A percentile compares a stretch with the other conserved stretches of the same genome.
Conservation (phyloP, 129 eudicot genomes). For the Scalesia atractyloides region DNA sequence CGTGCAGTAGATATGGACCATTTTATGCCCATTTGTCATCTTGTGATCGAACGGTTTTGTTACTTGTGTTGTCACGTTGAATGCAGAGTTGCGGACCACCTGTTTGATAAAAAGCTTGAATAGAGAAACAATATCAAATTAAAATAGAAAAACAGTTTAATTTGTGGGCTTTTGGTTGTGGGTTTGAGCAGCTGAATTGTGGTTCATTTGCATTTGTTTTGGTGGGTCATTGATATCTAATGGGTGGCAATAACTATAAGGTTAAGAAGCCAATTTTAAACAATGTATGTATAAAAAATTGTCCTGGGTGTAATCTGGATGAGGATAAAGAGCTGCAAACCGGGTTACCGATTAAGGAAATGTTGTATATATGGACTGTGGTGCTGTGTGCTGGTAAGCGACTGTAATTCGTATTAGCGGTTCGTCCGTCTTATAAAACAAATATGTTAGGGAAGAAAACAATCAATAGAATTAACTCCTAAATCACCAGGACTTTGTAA, state of each 20-base stretch:
- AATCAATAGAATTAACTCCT: not conserved
- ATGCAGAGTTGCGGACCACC: not conserved
- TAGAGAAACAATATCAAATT: not conserved
- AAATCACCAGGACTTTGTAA: not conserved
- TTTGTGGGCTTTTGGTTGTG: not conserved
- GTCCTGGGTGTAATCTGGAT: constrained; percentile 78
- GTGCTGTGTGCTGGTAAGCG: constrained; percentile 56
- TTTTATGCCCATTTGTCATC: not conserved
- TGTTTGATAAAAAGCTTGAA: not conserved
- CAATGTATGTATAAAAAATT: constrained; percentile 46
- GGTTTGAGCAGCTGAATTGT: no score
- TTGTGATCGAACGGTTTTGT: not conserved
- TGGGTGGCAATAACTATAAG: constrained; percentile 42
- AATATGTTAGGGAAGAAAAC: not conserved
- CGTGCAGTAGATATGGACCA: not conserved
- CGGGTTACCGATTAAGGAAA: constrained; percentile 65
- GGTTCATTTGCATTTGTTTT: no score
- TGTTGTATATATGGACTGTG: constrained; percentile 55
- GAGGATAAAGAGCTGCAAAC: constrained; percentile 36
- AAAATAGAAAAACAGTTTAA: not conserved
- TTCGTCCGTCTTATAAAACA: not conserved
- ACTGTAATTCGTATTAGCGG: not conserved
- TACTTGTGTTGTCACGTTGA: not conserved
- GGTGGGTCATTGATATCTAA: not conserved
- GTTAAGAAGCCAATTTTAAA: constrained; percentile 44